phyloP scores from a whole-genome alignment of 306 rosid genomes.

The Corylus heterophylla region DNA sequence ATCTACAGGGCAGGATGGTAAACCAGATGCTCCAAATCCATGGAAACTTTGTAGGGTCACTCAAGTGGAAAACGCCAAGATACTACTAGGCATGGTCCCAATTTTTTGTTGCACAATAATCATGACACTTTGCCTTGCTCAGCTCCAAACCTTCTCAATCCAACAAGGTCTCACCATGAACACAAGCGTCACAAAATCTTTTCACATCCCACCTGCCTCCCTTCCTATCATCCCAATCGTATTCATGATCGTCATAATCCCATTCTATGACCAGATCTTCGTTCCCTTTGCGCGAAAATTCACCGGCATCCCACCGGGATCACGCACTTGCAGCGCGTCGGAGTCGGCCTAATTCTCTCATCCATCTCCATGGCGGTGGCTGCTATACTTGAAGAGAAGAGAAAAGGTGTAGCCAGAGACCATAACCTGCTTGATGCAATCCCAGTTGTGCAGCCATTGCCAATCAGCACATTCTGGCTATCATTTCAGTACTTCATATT shows the following conservation, averaged over 20 bases:
- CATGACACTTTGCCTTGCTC: slow-evolving; percentile 96
- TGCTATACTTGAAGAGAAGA: slow-evolving; percentile 59
- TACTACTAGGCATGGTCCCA: slow-evolving; percentile 68
- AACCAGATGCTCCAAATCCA: slow-evolving; percentile 40
- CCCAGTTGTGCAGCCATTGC: slow-evolving; percentile 66
- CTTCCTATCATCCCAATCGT: slow-evolving; percentile 75
- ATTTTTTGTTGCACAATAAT: slow-evolving; percentile 80
- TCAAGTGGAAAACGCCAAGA: slow-evolving; percentile 94
- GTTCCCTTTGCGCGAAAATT: slow-evolving; percentile 60
- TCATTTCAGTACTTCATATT: slow-evolving; percentile 85
- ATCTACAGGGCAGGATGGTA: slow-evolving; percentile 27
- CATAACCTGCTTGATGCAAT: slow-evolving; percentile 65
- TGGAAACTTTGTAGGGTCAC: slow-evolving; percentile 88
- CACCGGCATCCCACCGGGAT: slow-evolving; percentile 77
- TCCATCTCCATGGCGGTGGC: slow-evolving; percentile 83
- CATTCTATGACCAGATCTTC: slow-evolving; percentile 66
- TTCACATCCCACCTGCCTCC: slow-evolving; percentile 82
- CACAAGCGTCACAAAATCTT: slow-evolving; percentile 54
- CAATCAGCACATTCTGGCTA: slow-evolving; percentile 86
- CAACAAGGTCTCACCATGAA: slow-evolving; percentile 80
- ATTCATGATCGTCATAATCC: slow-evolving; percentile 62
- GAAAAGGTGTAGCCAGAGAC: slow-evolving; percentile 71
- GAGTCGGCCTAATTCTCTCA: slow-evolving; percentile 82
- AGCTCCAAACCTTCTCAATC: slow-evolving; percentile 92
- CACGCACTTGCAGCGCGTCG: slow-evolving; percentile 76